phyloP scores from a whole-genome alignment of 2,329 filamentous ascomycete species.

The Westerdykella ornata region DNA sequence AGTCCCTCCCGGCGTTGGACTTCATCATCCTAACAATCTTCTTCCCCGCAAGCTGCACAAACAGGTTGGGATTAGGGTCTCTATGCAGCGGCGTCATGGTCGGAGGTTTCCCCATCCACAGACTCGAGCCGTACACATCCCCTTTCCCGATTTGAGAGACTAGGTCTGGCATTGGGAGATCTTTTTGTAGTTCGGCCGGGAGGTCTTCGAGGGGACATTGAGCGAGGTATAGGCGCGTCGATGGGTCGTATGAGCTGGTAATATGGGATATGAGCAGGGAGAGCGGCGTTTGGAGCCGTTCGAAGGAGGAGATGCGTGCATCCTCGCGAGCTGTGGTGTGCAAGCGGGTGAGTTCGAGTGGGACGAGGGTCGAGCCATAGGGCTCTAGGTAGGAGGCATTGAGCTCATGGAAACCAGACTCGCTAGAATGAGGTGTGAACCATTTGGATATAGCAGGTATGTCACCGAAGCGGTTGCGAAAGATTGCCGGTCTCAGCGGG shows the following conservation, averaged over 20 bases:
- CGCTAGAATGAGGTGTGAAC: slow-evolving; percentile 15
- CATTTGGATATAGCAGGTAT: slow-evolving; percentile 29
- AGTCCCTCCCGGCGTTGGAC: slow-evolving; percentile 54
- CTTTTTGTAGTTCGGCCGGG: slow-evolving; percentile 54
- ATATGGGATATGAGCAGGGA: slow-evolving; percentile 56
- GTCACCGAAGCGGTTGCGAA: slow-evolving; percentile 15
- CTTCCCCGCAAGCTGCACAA: slow-evolving; percentile 68
- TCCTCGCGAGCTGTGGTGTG: slow-evolving; percentile 2
- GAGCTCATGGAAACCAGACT: slow-evolving; percentile 10
- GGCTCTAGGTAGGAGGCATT: slow-evolving; percentile 25
- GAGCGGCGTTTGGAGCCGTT: slow-evolving; percentile 56
- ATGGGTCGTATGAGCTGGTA: slow-evolving; percentile 30
- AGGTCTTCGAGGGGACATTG: slow-evolving; percentile 69
- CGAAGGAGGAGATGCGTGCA: slow-evolving; percentile 43
- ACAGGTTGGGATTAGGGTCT: slow-evolving; percentile 91
- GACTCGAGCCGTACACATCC: slow-evolving; percentile 77
- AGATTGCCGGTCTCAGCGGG: slow-evolving; percentile 15
- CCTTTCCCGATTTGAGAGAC: slow-evolving; percentile 61
- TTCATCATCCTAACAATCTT: slow-evolving; percentile 69
- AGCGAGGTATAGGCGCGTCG: slow-evolving; percentile 66
- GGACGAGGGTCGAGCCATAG: slow-evolving; percentile 47
- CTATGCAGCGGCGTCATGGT: slow-evolving; percentile 87
- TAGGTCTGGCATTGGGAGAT: slow-evolving; percentile 62
- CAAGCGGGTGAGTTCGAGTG: slow-evolving; percentile 52
- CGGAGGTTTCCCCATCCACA: slow-evolving; percentile 82